These are phyloP conservation scores for Euptelea pleiosperma DNA, from an alignment of 164 flowering plant genomes.

Conservation along the genomic window DNA sequence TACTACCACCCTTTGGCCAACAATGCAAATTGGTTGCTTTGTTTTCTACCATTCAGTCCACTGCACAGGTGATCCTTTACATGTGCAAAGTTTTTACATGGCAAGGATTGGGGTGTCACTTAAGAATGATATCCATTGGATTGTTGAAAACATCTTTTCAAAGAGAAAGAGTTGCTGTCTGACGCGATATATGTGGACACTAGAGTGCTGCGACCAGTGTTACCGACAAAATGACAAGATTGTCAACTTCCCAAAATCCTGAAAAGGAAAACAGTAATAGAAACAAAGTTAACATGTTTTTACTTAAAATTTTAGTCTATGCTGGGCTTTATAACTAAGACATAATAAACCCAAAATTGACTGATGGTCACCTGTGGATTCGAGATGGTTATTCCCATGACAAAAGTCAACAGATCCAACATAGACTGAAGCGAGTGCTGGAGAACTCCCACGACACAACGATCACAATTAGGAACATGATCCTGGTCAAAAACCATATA, in stretches of 20 bases:
- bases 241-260: slow-evolving; percentile 57
- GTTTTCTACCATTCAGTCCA: too few relatives aligned
- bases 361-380: slow-evolving; percentile 82
- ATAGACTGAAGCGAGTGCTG: slow-evolving; percentile 79
- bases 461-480: slow-evolving; percentile 68
- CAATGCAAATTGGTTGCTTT: too few relatives aligned
- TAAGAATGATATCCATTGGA: too few relatives aligned
- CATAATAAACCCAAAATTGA: too few relatives aligned
- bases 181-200: slow-evolving; percentile 38
- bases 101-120: too few relatives aligned
- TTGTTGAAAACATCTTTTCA: slow-evolving; percentile 32
- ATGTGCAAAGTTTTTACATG: too few relatives aligned
- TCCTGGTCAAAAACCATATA: slow-evolving; percentile 40
- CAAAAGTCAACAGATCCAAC: slow-evolving; percentile 61
- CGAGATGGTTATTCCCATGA: slow-evolving; percentile 67
- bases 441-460: slow-evolving; percentile 82
- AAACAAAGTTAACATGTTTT: background rate
- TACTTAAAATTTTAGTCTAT: background rate
- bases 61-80: too few relatives aligned
- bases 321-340: background rate
- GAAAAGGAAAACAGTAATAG: slow-evolving; percentile 4
- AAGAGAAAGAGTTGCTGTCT: slow-evolving; percentile 65
- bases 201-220: slow-evolving; percentile 50
- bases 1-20: too few relatives aligned
- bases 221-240: slow-evolving; percentile 48